phyloP scores from a whole-genome alignment of 306 rosid species.

The Cucurbita pepo region DNA sequence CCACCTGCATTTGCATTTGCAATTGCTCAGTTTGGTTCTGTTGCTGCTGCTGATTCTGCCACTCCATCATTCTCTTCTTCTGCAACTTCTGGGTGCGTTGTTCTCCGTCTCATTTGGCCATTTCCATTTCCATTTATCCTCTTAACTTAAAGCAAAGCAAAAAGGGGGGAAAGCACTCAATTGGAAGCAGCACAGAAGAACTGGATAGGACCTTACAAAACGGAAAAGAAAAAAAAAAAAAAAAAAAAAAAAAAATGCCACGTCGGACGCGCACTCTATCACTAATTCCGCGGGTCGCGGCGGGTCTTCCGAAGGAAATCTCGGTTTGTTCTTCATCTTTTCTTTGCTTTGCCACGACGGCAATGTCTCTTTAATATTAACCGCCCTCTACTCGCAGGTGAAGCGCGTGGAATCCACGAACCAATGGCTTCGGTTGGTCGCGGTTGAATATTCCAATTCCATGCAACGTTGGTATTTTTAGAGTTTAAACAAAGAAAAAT shows the following conservation, averaged over 20 bases:
- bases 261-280: slow-evolving; percentile 1
- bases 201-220: neutral
- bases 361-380: neutral
- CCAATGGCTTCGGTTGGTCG: neutral
- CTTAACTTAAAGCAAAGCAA: neutral
- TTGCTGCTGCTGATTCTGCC: slow-evolving; percentile 5
- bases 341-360: neutral
- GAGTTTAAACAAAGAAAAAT: neutral
- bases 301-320: neutral
- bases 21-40: slow-evolving; percentile 5
- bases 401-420: neutral
- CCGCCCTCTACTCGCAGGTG: neutral
- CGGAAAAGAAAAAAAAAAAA: neutral
- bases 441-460: neutral
- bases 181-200: neutral
- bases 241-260: neutral
- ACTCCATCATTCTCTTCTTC: neutral
- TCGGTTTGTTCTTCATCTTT: neutral
- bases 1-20: slow-evolving; percentile 4
- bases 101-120: slow-evolving; percentile 1
- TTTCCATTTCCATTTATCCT: neutral
- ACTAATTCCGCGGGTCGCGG: slow-evolving; percentile 8
- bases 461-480: neutral
- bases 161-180: neutral
- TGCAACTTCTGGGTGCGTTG: neutral